A percentile compares a stretch with the other conserved stretches of the same genome.
phyloP scores from a whole-genome alignment of 2,329 filamentous ascomycete species.

The Dothideomycetes sp. region DNA sequence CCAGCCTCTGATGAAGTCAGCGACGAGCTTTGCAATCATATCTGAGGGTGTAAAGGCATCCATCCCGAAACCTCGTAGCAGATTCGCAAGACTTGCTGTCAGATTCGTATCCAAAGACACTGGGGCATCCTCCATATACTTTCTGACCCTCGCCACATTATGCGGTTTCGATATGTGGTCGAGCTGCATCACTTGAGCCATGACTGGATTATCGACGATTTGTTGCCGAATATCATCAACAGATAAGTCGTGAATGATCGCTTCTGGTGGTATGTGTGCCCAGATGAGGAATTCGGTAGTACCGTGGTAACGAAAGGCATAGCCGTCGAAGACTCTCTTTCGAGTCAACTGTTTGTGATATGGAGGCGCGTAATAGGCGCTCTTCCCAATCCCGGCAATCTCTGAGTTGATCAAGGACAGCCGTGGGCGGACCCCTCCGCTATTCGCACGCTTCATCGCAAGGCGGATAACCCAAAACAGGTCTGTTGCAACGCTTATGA shows the following conservation, averaged over 20 bases:
- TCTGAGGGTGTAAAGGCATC: fast-evolving
- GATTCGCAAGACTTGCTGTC: neutral
- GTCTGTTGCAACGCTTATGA: slow-evolving; percentile 1
- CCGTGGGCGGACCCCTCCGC: neutral
- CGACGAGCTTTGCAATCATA: neutral
- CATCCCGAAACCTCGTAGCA: neutral
- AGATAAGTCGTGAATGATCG: slow-evolving; percentile 1
- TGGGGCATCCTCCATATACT: neutral
- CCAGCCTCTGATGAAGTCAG: neutral
- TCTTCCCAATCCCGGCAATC: neutral
- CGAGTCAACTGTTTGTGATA: neutral
- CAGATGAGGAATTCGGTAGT: slow-evolving; percentile 1
- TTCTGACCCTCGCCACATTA: neutral
- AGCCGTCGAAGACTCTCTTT: neutral
- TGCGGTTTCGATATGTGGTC: neutral
- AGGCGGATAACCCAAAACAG: slow-evolving; percentile 1
- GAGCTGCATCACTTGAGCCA: neutral
- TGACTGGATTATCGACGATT: neutral
- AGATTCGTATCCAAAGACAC: neutral
- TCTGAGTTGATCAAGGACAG: neutral
- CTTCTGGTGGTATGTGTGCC: neutral
- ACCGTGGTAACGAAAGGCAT: neutral
- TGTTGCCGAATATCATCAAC: neutral
- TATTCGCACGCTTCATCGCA: slow-evolving; percentile 1
- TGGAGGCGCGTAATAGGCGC: neutral